Evolutionary conservation across 2,329 filamentous ascomycete genomes (phyloP), one percentile per base, ranked within the genome.

Genomic region (Botrytis medusae): DNA sequence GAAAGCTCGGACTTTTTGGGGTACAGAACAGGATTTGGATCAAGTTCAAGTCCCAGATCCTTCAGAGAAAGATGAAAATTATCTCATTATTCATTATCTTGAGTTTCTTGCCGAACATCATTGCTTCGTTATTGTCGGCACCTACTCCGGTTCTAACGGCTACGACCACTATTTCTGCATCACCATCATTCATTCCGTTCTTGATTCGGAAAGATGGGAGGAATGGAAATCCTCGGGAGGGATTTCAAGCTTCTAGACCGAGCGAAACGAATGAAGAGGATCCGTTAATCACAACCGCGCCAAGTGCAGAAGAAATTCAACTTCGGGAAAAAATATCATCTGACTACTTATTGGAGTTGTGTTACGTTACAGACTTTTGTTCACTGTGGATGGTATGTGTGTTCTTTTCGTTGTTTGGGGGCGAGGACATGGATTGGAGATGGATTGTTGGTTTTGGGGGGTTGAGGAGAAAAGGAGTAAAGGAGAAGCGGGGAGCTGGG

Each of bases 291-390:
- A 79, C 77, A 10, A 32, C 51, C 5, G 70, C 74, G 32, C 73
- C 77, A 2, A 71, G 37, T 37, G 40, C 54, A 22, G 72, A 73
- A 4, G 72, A 76, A 14, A 60, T 73, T 32, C 64, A 59, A 46
- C 60, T 79, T 7, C 65, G 76, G 68, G 72, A 76, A 72, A 72
- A 80, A 79, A 73, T 80, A 77, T 75, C 79, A 81, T 75, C 51
- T 77, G n/a, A 79, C 77, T 6, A 80, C 79, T 3, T 80, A 76
- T 69, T 79, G 73, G 63, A 77, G 76, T n/a, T 80, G 79, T 73
- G 71, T 78, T 63, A 78, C 77, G 12, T 68, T 75, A 64, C 73
- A 59, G 8, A 72, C 75, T 25, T 65, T 77, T 40, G 74, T 73
- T 12, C 74, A 76, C 74, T 80, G 79, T 72, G 79, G 79, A 18